phyloP scores from a whole-genome alignment of 2,329 filamentous ascomycete genomes.

The Hypoxylon sp. region DNA sequence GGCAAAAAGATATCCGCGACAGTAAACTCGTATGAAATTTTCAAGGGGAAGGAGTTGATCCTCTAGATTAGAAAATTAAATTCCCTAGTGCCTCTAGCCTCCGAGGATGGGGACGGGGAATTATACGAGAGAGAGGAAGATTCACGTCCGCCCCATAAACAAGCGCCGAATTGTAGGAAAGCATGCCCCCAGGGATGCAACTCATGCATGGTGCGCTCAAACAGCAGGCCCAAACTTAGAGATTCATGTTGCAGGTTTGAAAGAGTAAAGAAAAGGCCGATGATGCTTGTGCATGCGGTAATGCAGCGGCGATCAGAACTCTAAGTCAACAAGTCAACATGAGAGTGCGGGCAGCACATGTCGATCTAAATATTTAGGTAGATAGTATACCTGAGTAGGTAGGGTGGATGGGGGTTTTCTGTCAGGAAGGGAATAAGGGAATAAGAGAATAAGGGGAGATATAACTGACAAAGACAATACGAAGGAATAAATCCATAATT shows the following conservation, averaged over 20 bases:
- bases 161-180: constrained; percentile 29
- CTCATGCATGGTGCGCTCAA: constrained; percentile 20
- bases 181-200: constrained; percentile 27
- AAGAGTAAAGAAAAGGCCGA: constrained; percentile 14
- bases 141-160: constrained; percentile 27
- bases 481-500: constrained; percentile 26
- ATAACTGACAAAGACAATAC: constrained; percentile 9
- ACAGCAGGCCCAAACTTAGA: constrained; percentile 27
- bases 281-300: constrained; percentile 24
- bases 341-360: constrained; percentile 19
- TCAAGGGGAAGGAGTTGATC: not conserved
- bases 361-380: constrained; percentile 15
- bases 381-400: constrained; percentile 11
- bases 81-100: not conserved
- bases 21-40: not conserved
- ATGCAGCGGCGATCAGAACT: constrained; percentile 21
- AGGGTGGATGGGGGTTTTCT: not conserved
- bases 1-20: constrained; percentile 14
- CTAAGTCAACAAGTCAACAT: constrained; percentile 11
- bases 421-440: not conserved
- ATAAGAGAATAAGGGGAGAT: constrained; percentile 8
- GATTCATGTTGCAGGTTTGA: constrained; percentile 22
- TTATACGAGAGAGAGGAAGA: constrained; percentile 7
- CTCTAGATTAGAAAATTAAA: constrained; percentile 13
- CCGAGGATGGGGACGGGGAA: constrained; percentile 1